Evolutionary conservation across 306 rosid genomes (phyloP), one percentile per base, ranked within the genome.

Genomic region (Trifolium pratense): DNA sequence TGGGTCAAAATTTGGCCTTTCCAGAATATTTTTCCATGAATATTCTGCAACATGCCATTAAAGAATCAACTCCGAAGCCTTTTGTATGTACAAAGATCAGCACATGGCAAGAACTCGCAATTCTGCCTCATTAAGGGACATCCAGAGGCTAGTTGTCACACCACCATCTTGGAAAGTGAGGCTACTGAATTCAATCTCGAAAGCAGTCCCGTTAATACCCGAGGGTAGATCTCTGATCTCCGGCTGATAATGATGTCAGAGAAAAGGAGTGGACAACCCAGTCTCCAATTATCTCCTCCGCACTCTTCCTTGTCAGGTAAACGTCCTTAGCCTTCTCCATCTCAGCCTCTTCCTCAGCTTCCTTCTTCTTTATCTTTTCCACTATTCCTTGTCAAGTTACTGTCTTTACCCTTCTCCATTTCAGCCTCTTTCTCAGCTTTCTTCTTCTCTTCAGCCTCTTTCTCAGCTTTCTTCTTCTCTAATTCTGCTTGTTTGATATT

Each of bases 371-470:
- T 42, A 88, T 76, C 78, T 87, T 76, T 68, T 55, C 75, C 87
- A n/a, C 84, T 66, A 83, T 87, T 86, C 71, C 74, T 88, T 66
- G 84, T 70, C 76, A 81, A 82, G 80, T 73, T 74, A 78, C 74
- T 51, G 72, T 89, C 90, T 82, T 89, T 86, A 25, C 90, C 88
- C 84, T 88, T 93, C 76, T 88, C 92, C 92, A 80, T 88, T 83
- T 88, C 89, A 3, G 86, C 91, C 70, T 85, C 96, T 83, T 89
- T 93, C 63, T 85, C 87, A 26, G 87, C 92, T 77, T 89, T 89
- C 84, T 89, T 94, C 77, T 87, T 95, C 88, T 82, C 85, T 83
- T 94, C 98, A 6, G 91, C 96, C 66, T 91, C 97, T 85, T 91
- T 94, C 53, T 84, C 91, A 7, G 88, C 92, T 80, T 93, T 93